phyloP scores from a whole-genome alignment of 176 grass and related monocot species.

The Aegilops bicornis region DNA sequence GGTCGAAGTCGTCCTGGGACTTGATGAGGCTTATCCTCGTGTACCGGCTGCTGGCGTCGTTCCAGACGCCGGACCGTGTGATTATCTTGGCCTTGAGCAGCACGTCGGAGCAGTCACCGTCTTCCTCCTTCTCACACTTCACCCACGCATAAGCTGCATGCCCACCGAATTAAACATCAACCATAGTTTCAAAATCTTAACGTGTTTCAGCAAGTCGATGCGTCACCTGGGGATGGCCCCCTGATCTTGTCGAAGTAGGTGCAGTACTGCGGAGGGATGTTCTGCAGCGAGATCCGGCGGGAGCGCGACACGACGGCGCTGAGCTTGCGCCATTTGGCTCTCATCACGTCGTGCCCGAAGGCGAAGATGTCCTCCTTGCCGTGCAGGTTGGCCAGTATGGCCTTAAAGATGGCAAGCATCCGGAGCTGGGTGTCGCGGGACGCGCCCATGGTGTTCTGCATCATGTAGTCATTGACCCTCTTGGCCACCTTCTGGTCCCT shows the following conservation, averaged over 20 bases:
- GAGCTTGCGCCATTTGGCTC: constrained; percentile 51
- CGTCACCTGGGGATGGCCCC: constrained; percentile 67
- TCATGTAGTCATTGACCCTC: constrained; percentile 28
- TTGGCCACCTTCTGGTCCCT: constrained; percentile 49
- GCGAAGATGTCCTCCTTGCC: constrained; percentile 59
- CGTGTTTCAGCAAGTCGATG: neutral
- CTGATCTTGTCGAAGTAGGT: constrained; percentile 55
- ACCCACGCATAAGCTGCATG: constrained; percentile 83
- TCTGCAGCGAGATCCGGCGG: constrained; percentile 65
- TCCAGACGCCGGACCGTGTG: constrained; percentile 1
- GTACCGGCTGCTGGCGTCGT: constrained; percentile 35
- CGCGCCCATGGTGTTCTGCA: constrained; percentile 41
- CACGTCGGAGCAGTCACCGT: constrained; percentile 47
- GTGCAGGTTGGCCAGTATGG: constrained; percentile 50
- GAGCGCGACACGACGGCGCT: constrained; percentile 46
- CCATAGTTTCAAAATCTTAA: neutral
- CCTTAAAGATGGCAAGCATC: constrained; percentile 53
- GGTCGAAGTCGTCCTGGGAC: constrained; percentile 63
- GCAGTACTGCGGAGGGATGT: constrained; percentile 55
- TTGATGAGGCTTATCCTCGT: constrained; percentile 67
- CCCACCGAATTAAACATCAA: neutral
- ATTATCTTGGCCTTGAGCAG: constrained; percentile 54
- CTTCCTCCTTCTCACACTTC: constrained; percentile 75
- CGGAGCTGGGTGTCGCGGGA: constrained; percentile 78
- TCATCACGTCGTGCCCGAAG: constrained; percentile 57